Evolutionary conservation across 2,329 filamentous ascomycete genomes (phyloP).

Genomic region (Ophiocordyceps sinensis): DNA sequence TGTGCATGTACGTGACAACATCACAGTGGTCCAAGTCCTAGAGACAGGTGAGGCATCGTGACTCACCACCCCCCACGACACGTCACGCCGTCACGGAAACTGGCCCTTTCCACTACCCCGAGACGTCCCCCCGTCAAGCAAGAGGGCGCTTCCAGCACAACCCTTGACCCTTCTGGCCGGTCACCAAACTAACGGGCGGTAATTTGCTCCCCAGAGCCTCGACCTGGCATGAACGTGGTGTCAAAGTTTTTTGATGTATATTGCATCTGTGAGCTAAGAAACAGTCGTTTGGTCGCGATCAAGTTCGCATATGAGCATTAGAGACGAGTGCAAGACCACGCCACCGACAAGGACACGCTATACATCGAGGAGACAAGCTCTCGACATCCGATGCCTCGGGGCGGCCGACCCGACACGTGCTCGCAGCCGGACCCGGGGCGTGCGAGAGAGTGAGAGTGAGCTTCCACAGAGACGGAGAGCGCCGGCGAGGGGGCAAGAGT

Average conservation of each 20-base stretch:
- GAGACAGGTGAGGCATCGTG: too few species aligned
- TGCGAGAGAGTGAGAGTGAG: constrained; percentile 5
- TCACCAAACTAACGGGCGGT: not conserved
- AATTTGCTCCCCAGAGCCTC: not conserved
- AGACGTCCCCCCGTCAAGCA: too few species aligned
- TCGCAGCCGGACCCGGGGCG: constrained; percentile 10
- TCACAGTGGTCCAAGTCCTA: too few species aligned
- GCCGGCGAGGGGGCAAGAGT: constrained; percentile 4
- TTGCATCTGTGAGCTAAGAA: constrained; percentile 27
- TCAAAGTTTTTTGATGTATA: constrained; percentile 13
- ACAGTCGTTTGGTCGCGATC: constrained; percentile 25
- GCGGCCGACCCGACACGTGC: constrained; percentile 12
- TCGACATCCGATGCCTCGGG: constrained; percentile 12
- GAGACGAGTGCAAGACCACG: constrained; percentile 13
- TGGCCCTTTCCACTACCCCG: too few species aligned
- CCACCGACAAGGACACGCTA: constrained; percentile 3
- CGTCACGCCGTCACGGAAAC: too few species aligned
- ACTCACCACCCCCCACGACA: too few species aligned
- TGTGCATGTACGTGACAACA: too few species aligned
- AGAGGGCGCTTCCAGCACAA: too few species aligned
- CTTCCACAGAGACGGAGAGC: constrained; percentile 5
- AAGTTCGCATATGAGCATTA: constrained; percentile 24
- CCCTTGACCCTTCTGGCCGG: too few species aligned
- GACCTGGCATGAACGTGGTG: not conserved
- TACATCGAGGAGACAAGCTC: not conserved